Percentiles rank a stretch among this genome's conserved stretches.
These are phyloP conservation scores for Selenicereus undatus DNA, from an alignment of 148 eudicot genomes.

Conservation along the genomic window DNA sequence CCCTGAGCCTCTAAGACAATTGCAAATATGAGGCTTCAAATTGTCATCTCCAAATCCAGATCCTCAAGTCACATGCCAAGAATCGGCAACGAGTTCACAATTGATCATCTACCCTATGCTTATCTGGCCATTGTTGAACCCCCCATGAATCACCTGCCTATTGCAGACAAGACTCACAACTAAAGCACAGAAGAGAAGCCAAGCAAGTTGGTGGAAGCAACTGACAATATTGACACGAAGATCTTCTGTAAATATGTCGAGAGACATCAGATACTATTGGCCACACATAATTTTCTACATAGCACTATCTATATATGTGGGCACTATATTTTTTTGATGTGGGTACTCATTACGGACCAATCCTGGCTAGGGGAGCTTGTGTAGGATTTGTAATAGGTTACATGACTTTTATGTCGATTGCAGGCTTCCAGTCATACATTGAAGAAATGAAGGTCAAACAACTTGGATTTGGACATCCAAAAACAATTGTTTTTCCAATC, in stretches of 20 bases:
- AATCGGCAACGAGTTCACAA: no score
- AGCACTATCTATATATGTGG: conserved; percentile 58
- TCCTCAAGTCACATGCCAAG: no score
- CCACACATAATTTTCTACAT: conserved; percentile 52
- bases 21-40: no score
- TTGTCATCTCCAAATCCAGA: no score
- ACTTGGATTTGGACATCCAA: background rate
- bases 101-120: no score
- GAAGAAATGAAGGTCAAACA: conserved; percentile 71
- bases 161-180: conserved; percentile 53
- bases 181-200: no score
- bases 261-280: conserved; percentile 91
- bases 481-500: background rate
- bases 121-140: conserved; percentile 1
- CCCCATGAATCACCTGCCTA: background rate
- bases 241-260: conserved; percentile 73
- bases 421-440: conserved; percentile 92
- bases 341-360: conserved; percentile 67
- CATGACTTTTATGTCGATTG: conserved; percentile 97
- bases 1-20: no score
- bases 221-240: conserved; percentile 54
- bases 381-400: conserved; percentile 79
- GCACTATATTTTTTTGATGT: conserved; percentile 70
- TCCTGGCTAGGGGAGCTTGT: conserved; percentile 83
- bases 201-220: conserved; percentile 79